These are phyloP conservation scores for Epichloe sylvatica DNA, from an alignment of 2,329 filamentous ascomycete species.

Conservation along the genomic window DNA sequence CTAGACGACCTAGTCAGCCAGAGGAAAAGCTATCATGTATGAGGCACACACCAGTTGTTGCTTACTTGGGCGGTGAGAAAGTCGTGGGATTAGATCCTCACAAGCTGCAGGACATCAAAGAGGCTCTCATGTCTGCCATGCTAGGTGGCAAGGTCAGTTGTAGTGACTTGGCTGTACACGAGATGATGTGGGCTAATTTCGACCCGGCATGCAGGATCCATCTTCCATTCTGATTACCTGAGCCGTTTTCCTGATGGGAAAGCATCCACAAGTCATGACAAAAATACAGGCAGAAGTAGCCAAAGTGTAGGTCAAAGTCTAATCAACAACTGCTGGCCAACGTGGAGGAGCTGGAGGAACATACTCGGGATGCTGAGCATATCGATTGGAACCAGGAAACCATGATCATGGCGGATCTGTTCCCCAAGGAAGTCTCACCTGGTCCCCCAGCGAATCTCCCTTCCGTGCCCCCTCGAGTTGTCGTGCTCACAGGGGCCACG, in stretches of 20 bases:
- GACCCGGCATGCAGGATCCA: background rate
- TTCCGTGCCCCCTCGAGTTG: background rate
- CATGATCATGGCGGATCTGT: background rate
- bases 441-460: background rate
- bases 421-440: background rate
- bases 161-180: too few species aligned
- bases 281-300: background rate
- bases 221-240: background rate
- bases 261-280: background rate
- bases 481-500: slow-evolving; percentile 4
- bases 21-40: background rate
- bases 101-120: background rate
- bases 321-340: background rate
- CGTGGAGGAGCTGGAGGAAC: background rate
- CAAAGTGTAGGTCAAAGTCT: background rate
- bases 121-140: background rate
- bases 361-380: too few species aligned
- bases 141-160: background rate
- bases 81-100: background rate
- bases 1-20: background rate
- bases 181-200: background rate
- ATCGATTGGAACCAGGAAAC: background rate
- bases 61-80: too few species aligned
- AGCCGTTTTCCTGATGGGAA: background rate
- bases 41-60: background rate